phyloP scores from a whole-genome alignment of 2,329 filamentous ascomycete genomes.

The Seiridium cupressi region DNA sequence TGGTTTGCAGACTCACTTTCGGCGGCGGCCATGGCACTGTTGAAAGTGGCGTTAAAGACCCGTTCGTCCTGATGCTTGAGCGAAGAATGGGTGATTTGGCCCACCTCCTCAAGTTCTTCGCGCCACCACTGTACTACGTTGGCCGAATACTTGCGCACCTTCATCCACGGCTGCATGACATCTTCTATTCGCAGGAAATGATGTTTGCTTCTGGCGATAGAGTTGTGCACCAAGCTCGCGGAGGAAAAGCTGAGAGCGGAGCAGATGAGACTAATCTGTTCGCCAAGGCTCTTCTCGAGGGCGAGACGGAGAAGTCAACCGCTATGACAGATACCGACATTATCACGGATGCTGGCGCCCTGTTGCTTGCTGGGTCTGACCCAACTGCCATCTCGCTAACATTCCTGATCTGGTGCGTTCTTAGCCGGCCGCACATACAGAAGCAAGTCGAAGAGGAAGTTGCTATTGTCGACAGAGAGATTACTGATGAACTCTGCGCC shows the following conservation, averaged over 20 bases:
- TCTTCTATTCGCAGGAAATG: background rate
- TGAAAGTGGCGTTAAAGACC: constrained; percentile 42
- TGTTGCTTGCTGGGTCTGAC: constrained; percentile 51
- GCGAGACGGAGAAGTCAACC: background rate
- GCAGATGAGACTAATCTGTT: background rate
- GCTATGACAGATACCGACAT: background rate
- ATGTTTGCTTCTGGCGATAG: background rate
- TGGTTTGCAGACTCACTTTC: constrained; percentile 52
- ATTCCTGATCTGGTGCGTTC: constrained; percentile 42
- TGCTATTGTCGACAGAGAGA: background rate
- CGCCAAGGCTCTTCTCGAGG: background rate
- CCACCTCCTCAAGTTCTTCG: constrained; percentile 38
- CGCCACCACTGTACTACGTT: constrained; percentile 7
- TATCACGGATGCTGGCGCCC: constrained; percentile 34
- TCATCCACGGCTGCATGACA: background rate
- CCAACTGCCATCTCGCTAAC: constrained; percentile 50
- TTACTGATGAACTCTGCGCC: background rate
- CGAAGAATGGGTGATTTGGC: no score
- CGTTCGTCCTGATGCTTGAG: no score
- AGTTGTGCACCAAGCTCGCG: background rate
- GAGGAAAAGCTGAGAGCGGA: background rate
- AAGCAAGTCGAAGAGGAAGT: background rate
- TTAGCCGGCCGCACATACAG: constrained; percentile 25
- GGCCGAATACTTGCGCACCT: background rate
- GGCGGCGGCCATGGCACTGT: constrained; percentile 53